Percentiles rank a stretch among this genome's conserved stretches.
Evolutionary conservation across 805 yeast species (phyloP).

Genomic region (Wickerhamomyces pijperi): DNA sequence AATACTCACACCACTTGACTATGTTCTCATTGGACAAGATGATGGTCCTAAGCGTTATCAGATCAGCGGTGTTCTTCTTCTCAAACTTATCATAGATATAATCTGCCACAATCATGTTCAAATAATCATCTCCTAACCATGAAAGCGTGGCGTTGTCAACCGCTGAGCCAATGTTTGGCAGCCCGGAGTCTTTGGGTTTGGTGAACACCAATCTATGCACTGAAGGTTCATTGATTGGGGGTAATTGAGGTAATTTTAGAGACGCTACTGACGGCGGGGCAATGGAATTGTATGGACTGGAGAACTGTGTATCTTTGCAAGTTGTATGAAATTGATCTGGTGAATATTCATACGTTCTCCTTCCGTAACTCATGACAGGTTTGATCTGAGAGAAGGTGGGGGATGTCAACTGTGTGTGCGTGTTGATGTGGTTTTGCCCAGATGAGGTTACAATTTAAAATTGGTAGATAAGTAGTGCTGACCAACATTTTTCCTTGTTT

Average conservation of each 20-base stretch:
- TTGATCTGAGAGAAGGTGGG: too few relatives aligned
- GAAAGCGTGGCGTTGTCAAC: background rate
- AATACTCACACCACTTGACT: background rate
- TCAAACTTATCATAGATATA: background rate
- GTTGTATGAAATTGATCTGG: background rate
- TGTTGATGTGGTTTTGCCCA: too few relatives aligned
- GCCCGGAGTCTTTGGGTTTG: background rate
- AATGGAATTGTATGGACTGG: too few relatives aligned
- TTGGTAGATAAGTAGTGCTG: too few relatives aligned
- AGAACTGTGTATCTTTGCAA: too few relatives aligned
- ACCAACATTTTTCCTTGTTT: too few relatives aligned
- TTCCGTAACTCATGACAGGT: background rate
- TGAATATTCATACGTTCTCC: background rate
- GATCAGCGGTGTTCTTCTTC: background rate
- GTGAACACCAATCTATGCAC: background rate
- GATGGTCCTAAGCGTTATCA: background rate
- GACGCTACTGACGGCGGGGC: background rate
- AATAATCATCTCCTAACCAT: background rate
- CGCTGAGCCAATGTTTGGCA: background rate
- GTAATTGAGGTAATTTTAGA: constrained; percentile 1
- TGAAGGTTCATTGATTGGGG: background rate
- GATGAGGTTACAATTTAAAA: too few relatives aligned
- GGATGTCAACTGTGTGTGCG: too few relatives aligned
- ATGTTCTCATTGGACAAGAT: background rate
- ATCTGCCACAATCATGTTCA: background rate